phyloP scores from a whole-genome alignment of 2,329 filamentous ascomycete genomes.

The Sphaerulina musiva region DNA sequence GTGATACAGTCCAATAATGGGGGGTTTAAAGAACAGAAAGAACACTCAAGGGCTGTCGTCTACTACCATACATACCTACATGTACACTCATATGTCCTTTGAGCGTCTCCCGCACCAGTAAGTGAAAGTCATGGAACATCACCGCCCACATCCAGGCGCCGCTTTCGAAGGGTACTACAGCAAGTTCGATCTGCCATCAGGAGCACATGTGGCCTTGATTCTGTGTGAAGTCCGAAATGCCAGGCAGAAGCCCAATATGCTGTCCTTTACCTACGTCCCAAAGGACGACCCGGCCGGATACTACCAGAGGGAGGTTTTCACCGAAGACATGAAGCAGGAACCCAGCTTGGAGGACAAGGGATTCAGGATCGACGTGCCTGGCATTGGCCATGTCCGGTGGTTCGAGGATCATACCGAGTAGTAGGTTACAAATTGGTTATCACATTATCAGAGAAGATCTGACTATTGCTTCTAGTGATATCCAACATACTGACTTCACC shows the following conservation, averaged over 20 bases:
- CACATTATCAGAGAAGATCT: too few species aligned
- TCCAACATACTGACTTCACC: slow-evolving; percentile 34
- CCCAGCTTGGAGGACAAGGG: slow-evolving; percentile 28
- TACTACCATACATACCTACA: too few species aligned
- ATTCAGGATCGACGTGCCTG: slow-evolving; percentile 39
- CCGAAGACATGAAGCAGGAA: slow-evolving; percentile 36
- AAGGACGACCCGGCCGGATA: slow-evolving; percentile 28
- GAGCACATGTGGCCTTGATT: slow-evolving; percentile 43
- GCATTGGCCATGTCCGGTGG: slow-evolving; percentile 37
- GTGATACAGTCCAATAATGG: too few species aligned
- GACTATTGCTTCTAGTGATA: slow-evolving; percentile 1
- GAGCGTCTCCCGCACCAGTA: not conserved
- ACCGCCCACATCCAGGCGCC: slow-evolving; percentile 37
- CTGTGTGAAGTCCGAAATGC: slow-evolving; percentile 44
- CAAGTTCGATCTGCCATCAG: slow-evolving; percentile 44
- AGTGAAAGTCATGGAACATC: slow-evolving; percentile 36
- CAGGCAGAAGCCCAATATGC: slow-evolving; percentile 37
- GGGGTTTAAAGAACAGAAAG: too few species aligned
- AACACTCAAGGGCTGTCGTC: too few species aligned
- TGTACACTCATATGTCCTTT: not conserved
- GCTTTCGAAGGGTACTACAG: slow-evolving; percentile 48
- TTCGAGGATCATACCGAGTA: slow-evolving; percentile 36
- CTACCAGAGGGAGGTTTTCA: slow-evolving; percentile 41
- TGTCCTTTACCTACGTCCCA: slow-evolving; percentile 48
- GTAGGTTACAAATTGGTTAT: too few species aligned